Evolutionary conservation across 371 early-diverging fungal genomes (phyloP), one percentile per base, ranked within the genome.

Genomic region (Dinochytrium kinnereticum): DNA sequence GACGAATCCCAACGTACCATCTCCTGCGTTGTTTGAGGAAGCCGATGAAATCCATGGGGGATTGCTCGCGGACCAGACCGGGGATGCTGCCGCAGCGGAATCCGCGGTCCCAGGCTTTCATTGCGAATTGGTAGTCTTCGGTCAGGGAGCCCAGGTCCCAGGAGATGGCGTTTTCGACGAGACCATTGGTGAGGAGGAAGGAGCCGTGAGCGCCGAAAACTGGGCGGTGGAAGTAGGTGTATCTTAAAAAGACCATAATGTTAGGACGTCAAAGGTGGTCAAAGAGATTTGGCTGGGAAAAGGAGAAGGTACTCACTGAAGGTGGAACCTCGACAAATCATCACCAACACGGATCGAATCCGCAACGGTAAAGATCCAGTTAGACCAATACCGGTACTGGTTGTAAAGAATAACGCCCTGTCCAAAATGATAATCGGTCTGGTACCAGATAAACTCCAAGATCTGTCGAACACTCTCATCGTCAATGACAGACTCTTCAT

Each of bases 261-360:
- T 1, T 55, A n/a, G 1, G 13, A 24, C 1, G n/a, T n/a, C n/a
- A n/a, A n/a, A 30, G 34, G n/a, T 38, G 50, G 30, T 21, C 7
- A 34, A 61, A 61, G 24, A 57, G 26, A 33, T 57, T 26, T 26
- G 34, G 39, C 7, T 38, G 40, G 50, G 13, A 33, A 40, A 61
- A 26, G 15, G 15, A 61, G 24, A 2, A 61, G 28, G 19, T n/a
- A 75, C 70, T 70, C 51, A 66, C 76, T 86, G 86, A 31, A 86
- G 77, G 50, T 84, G 84, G 80, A 86, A 86, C 37, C 86, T 81
- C 19, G 81, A 74, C 74, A 86, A 61, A 59, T 86, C 86, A 69
- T 86, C 86, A 61, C 86, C 86, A 59, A 86, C 86, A 68, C 86
- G 82, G 73, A 86, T 76, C 44, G 86, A 84, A 68, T 86, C 86